These are phyloP conservation scores for Tremellales sp. DNA, from an alignment of 1,284 basidiomycete species.

Conservation along the genomic window DNA sequence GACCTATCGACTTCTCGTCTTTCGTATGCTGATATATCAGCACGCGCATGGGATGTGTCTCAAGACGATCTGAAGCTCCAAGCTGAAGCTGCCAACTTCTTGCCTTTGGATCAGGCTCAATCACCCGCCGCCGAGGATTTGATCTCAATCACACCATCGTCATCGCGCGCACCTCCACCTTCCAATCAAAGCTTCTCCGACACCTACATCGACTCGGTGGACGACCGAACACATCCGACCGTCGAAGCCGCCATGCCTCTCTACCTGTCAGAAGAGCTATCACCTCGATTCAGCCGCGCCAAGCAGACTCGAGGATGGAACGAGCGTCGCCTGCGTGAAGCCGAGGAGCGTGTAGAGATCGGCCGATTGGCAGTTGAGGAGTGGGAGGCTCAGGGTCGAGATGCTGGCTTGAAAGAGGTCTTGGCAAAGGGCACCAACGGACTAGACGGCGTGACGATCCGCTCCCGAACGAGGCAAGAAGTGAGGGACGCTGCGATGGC, in stretches of 20 bases:
- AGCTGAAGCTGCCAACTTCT: not conserved
- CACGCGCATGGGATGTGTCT: not conserved
- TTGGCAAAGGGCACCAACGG: constrained; percentile 24
- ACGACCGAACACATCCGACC: constrained; percentile 2
- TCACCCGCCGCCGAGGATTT: not conserved
- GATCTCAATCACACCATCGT: constrained; percentile 4
- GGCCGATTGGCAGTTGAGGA: constrained; percentile 21
- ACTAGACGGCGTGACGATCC: constrained; percentile 36
- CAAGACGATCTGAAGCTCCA: not conserved
- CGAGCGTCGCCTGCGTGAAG: constrained; percentile 25
- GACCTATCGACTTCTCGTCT: not conserved
- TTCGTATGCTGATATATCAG: not conserved
- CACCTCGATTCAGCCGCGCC: constrained; percentile 40
- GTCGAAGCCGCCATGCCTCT: constrained; percentile 45
- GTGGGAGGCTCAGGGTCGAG: constrained; percentile 40
- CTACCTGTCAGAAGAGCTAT: constrained; percentile 45
- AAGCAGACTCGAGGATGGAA: constrained; percentile 37
- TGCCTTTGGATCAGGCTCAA: not conserved
- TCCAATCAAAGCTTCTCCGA: constrained; percentile 22
- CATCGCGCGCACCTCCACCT: constrained; percentile 24
- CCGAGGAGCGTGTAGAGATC: constrained; percentile 15
- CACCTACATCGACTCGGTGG: constrained; percentile 13
- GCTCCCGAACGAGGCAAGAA: constrained; percentile 36
- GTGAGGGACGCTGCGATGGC: constrained; percentile 36
- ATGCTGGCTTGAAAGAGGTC: constrained; percentile 28